Evolutionary conservation across 1,284 basidiomycete species (phyloP), one percentile per base, ranked within the genome.

Genomic region (Kwoniella shivajii): DNA sequence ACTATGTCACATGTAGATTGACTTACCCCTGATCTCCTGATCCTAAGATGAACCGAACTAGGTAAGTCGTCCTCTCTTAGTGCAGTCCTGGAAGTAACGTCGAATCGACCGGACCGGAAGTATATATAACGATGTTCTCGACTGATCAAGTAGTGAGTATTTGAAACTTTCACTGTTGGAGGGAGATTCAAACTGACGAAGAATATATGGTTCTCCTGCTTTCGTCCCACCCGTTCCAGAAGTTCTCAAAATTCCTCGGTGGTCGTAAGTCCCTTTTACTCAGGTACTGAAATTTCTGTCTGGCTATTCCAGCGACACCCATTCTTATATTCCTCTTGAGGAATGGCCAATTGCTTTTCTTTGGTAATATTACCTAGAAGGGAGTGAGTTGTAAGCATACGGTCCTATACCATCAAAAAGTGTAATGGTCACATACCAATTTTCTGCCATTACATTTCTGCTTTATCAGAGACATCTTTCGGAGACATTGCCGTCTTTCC

Each of bases 141-240:
- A 14, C 50, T 51, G 11, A 3, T 24, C 5, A 4, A 4, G 14
- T 9, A 27, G 18, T 29, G 7, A 5, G 4, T 31, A 31, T 29
- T 18, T 30, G 43, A 6, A 4, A 24, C 9, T 29, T 38, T 38
- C n/a, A 38, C 26, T 36, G 31, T 3, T 5, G 20, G 3, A 36
- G 18, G 45, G 18, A 24, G 6, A 36, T 30, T 11, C 4, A 20
- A 22, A 41, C 54, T 43, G 16, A 55, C 54, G 33, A 29, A 6
- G 48, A 50, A 6, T 26, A 36, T n/a, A 46, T 26, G 30, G 50
- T 56, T 9, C 6, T 22, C 24, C 49, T 39, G 24, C 38, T 41
- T 1, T 26, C 7, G 14, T 7, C 18, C 34, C 51, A 38, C 10
- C 9, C 9, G 2, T 45, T 27, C 16, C 38, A 38, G 20, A 54